These are phyloP conservation scores for Aspergillus tamarii DNA, from an alignment of 2,329 filamentous ascomycete genomes.

Conservation along the genomic window DNA sequence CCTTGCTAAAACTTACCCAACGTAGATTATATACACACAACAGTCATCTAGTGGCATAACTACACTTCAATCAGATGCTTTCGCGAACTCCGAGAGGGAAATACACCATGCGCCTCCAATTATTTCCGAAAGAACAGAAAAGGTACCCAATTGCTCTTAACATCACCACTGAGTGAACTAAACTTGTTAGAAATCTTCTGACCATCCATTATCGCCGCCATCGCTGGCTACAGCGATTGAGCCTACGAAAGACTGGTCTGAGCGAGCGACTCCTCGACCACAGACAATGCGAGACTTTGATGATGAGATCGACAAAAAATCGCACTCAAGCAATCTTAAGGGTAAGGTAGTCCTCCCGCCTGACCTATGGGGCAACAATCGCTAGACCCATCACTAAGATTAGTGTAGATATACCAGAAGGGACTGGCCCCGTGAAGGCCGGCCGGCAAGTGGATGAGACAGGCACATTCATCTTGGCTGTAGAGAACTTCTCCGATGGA, in stretches of 20 bases:
- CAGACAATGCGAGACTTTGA: constrained; percentile 79
- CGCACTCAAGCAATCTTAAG: constrained; percentile 74
- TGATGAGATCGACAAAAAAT: constrained; percentile 55
- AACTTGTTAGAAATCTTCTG: constrained; percentile 28
- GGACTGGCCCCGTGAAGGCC: constrained; percentile 22
- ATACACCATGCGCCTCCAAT: not conserved
- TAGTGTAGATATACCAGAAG: constrained; percentile 38
- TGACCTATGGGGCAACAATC: not conserved
- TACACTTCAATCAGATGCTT: constrained; percentile 13
- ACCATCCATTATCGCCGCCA: constrained; percentile 63
- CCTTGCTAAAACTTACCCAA: not conserved
- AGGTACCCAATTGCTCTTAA: constrained; percentile 15
- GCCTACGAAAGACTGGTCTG: constrained; percentile 65
- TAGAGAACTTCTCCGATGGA: constrained; percentile 51
- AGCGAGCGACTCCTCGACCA: constrained; percentile 76
- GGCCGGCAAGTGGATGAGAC: constrained; percentile 25
- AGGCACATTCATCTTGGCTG: constrained; percentile 25
- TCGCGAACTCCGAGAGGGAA: constrained; percentile 2
- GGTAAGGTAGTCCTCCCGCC: constrained; percentile 54
- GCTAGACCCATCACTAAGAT: not conserved
- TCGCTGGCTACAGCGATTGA: constrained; percentile 76
- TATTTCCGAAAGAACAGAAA: constrained; percentile 5
- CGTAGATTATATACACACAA: constrained; percentile 12
- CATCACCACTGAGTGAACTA: constrained; percentile 1
- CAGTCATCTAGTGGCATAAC: constrained; percentile 11